phyloP scores from a whole-genome alignment of 176 grass and related monocot species.

The Rhynchospora pubera region DNA sequence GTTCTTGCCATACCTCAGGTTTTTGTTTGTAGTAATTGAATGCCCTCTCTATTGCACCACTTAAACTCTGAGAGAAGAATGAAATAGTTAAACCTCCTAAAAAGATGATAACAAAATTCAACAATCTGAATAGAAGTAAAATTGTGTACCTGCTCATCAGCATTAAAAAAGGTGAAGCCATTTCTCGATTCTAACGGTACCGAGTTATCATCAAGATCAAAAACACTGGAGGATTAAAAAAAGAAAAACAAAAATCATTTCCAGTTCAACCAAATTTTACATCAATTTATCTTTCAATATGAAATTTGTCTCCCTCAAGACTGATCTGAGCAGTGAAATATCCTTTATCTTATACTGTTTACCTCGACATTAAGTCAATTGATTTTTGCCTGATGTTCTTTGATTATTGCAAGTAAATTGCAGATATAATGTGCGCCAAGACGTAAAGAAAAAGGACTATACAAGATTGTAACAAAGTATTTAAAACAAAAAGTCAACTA shows the following conservation, averaged over 20 bases:
- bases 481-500: not conserved
- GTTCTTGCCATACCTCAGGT: constrained; percentile 64
- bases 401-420: constrained; percentile 2
- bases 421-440: not conserved
- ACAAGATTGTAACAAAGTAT: not conserved
- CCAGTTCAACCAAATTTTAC: not conserved
- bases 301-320: not conserved
- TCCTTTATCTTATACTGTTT: not conserved
- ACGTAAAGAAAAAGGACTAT: not conserved
- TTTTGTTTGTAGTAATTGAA: constrained; percentile 67
- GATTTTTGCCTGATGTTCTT: not conserved
- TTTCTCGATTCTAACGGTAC: constrained; percentile 59
- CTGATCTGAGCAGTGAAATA: not conserved
- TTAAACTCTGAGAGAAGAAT: constrained; percentile 52
- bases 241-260: not conserved
- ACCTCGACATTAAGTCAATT: not conserved
- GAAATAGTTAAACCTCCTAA: not conserved
- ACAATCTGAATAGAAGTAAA: not conserved
- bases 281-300: not conserved
- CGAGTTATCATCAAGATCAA: constrained; percentile 58
- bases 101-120: not conserved
- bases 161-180: constrained; percentile 78
- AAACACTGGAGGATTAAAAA: constrained; percentile 57
- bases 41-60: constrained; percentile 56
- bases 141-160: constrained; percentile 66